phyloP scores from a whole-genome alignment of 2,329 filamentous ascomycete species.

The Penicillium concentricum region DNA sequence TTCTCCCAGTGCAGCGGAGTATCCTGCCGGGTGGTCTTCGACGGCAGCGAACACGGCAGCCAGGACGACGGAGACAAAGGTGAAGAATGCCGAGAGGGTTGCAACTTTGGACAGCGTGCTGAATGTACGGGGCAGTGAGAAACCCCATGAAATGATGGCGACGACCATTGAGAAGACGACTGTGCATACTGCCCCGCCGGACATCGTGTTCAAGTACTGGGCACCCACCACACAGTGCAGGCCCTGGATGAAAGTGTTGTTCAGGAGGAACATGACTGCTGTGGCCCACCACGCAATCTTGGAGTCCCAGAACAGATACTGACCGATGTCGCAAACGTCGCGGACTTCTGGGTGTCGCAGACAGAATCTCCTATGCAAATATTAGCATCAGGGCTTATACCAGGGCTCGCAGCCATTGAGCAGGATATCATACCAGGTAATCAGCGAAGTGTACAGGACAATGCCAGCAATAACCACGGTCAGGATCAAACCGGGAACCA shows the following conservation, averaged over 20 bases:
- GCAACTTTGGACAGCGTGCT: conserved; percentile 75
- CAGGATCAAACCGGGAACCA: conserved; percentile 82
- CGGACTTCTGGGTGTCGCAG: conserved; percentile 85
- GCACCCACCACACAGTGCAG: conserved; percentile 82
- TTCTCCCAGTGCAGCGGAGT: conserved; percentile 58
- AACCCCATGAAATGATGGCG: conserved; percentile 71
- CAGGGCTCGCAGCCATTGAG: conserved; percentile 1
- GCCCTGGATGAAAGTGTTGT: conserved; percentile 88
- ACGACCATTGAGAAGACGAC: conserved; percentile 76
- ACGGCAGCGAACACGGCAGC: conserved; percentile 79
- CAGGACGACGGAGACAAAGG: conserved; percentile 82
- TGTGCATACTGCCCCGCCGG: conserved; percentile 69
- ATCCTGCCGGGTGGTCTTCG: conserved; percentile 70
- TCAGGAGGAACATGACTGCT: conserved; percentile 85
- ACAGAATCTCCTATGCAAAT: conserved; percentile 73
- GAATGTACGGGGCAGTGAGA: conserved; percentile 83
- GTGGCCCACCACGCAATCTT: conserved; percentile 67
- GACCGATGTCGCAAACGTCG: conserved; percentile 93
- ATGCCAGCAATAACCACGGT: conserved; percentile 74
- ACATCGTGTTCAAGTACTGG: conserved; percentile 89
- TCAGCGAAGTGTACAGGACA: conserved; percentile 79
- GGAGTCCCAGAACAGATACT: conserved; percentile 87
- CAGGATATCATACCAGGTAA: conserved; percentile 53
- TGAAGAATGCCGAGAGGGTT: conserved; percentile 78
- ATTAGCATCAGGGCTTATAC: conserved; percentile 16